phyloP scores from a whole-genome alignment of 1,139 yeast genomes.

The Scheffersomyces titani region DNA sequence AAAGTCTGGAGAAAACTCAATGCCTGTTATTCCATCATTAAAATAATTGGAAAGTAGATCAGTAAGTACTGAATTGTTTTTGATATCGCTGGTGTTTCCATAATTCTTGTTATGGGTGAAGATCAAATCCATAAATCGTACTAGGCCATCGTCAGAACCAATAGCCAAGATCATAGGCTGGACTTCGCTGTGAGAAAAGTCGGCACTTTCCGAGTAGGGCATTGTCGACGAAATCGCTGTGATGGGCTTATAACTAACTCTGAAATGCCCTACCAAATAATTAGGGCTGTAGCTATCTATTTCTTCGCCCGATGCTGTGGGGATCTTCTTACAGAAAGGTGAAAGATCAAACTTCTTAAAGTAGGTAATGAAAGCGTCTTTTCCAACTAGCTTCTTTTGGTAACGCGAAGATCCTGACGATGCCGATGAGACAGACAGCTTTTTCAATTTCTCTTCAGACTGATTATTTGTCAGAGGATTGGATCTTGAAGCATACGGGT shows the following conservation, averaged over 20 bases:
- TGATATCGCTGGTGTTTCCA: slow-evolving; percentile 9
- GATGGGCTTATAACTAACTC: slow-evolving; percentile 59
- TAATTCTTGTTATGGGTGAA: slow-evolving; percentile 14
- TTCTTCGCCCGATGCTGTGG: background rate
- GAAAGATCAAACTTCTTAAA: slow-evolving; percentile 43
- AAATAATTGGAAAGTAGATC: slow-evolving; percentile 70
- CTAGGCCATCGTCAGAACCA: slow-evolving; percentile 68
- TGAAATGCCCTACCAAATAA: slow-evolving; percentile 54
- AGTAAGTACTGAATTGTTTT: slow-evolving; percentile 42
- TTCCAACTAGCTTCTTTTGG: slow-evolving; percentile 29
- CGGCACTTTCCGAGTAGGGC: slow-evolving; percentile 12
- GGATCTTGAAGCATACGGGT: slow-evolving; percentile 24
- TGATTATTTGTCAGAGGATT: slow-evolving; percentile 9
- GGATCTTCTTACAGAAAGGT: slow-evolving; percentile 16
- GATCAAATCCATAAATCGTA: slow-evolving; percentile 55
- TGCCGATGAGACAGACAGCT: background rate
- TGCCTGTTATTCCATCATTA: slow-evolving; percentile 58
- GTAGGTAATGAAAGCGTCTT: slow-evolving; percentile 38
- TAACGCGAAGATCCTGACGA: slow-evolving; percentile 15
- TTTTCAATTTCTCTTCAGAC: slow-evolving; percentile 7
- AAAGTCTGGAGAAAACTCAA: slow-evolving; percentile 66
- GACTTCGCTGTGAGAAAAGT: slow-evolving; percentile 8
- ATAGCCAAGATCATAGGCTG: slow-evolving; percentile 54
- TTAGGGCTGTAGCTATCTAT: slow-evolving; percentile 8
- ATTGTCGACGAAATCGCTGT: slow-evolving; percentile 37